Conservation (phyloP, 2,329 filamentous ascomycete species). For the Claviceps maximensis region DNA sequence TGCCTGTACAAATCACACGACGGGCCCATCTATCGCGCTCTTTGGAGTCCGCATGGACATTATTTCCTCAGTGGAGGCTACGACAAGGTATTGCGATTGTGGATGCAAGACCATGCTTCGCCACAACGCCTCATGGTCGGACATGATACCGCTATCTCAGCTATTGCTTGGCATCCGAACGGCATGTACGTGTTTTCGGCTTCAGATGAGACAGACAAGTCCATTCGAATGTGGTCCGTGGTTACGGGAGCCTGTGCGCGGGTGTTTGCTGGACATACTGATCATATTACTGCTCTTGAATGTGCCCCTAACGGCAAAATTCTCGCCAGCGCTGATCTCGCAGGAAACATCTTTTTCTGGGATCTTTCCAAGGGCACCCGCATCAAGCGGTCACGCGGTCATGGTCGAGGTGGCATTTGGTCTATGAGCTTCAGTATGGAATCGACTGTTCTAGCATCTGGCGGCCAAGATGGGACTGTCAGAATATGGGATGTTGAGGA, state of each 20-base stretch:
- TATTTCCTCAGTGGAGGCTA: constrained; percentile 84
- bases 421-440: constrained; percentile 89
- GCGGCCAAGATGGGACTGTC: constrained; percentile 83
- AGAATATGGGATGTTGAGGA: constrained; percentile 84
- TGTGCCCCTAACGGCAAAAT: constrained; percentile 81
- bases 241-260: constrained; percentile 75
- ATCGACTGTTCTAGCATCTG: constrained; percentile 78
- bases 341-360: constrained; percentile 89
- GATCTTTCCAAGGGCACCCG: constrained; percentile 75
- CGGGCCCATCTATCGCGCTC: constrained; percentile 74
- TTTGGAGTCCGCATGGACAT: constrained; percentile 86
- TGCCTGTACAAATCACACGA: constrained; percentile 91
- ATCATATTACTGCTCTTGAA: constrained; percentile 72
- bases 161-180: constrained; percentile 89
- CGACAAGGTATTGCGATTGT: constrained; percentile 82
- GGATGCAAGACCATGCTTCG: constrained; percentile 86
- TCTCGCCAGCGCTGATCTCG: constrained; percentile 79
- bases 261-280: constrained; percentile 82
- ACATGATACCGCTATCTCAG: constrained; percentile 86
- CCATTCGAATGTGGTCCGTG: constrained; percentile 96
- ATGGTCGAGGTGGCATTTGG: constrained; percentile 88
- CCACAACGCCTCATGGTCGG: constrained; percentile 80
- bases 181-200: constrained; percentile 88
- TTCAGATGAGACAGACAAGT: constrained; percentile 72
- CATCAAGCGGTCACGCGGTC: constrained; percentile 86